phyloP scores from a whole-genome alignment of 768 basidiomycete genomes.

The Mycena epipterygia region DNA sequence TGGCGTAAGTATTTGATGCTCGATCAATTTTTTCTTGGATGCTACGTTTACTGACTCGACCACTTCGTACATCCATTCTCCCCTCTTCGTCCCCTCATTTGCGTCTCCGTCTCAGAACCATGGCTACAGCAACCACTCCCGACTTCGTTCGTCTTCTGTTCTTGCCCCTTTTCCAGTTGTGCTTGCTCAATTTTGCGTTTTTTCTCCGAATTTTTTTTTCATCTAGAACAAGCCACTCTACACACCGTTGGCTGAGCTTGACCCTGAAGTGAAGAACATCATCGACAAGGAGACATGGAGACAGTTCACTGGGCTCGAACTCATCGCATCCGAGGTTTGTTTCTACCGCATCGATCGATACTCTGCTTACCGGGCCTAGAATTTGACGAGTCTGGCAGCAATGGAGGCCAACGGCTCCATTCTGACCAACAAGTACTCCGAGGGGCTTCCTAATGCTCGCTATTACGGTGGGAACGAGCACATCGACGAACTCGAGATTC shows the following conservation, averaged over 20 bases:
- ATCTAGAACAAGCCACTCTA: constrained; percentile 93
- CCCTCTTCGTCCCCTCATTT: constrained; percentile 37
- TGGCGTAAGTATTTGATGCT: neutral
- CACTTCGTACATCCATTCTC: constrained; percentile 47
- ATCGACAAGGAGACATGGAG: constrained; percentile 99
- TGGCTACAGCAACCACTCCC: constrained; percentile 73
- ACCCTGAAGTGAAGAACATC: constrained; percentile 96
- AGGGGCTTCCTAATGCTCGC: constrained; percentile 97
- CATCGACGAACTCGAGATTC: constrained; percentile 95
- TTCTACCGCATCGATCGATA: constrained; percentile 1
- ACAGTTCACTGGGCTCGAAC: constrained; percentile 96
- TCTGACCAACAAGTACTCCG: constrained; percentile 99
- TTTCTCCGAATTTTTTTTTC: constrained; percentile 3
- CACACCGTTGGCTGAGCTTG: constrained; percentile 87
- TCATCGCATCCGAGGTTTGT: constrained; percentile 97
- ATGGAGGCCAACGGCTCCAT: constrained; percentile 99
- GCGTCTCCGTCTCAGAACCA: constrained; percentile 57
- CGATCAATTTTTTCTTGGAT: constrained; percentile 38
- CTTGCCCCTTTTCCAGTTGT: neutral
- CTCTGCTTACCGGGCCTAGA: constrained; percentile 61
- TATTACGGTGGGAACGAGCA: constrained; percentile 99
- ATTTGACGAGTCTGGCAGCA: constrained; percentile 94
- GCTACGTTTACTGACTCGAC: constrained; percentile 44
- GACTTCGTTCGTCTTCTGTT: constrained; percentile 65
- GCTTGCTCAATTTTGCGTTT: constrained; percentile 2